Conservation (phyloP, 1,284 basidiomycete genomes). For the Heterobasidion irregulare region DNA sequence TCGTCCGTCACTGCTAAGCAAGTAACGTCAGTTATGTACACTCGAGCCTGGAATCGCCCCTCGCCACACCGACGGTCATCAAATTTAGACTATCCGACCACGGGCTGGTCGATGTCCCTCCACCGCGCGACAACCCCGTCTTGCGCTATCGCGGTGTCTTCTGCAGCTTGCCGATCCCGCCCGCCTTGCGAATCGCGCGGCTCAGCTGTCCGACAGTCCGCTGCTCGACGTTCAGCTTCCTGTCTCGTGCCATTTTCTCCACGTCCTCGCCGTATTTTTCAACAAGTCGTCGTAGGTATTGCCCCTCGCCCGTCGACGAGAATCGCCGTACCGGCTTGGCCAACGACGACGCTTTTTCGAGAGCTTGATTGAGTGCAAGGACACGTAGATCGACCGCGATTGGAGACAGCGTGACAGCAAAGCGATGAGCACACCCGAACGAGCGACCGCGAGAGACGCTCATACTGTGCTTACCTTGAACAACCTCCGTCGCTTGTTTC, state of each 20-base stretch:
- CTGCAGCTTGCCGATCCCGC: conserved; percentile 23
- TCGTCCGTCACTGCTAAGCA: background rate
- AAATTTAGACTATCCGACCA: conserved; percentile 8
- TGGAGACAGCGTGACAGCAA: conserved; percentile 3
- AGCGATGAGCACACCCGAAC: conserved; percentile 5
- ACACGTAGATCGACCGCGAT: background rate
- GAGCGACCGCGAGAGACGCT: too few species aligned
- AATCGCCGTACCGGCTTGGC: conserved; percentile 47
- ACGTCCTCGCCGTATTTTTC: conserved; percentile 68
- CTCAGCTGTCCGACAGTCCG: conserved; percentile 80
- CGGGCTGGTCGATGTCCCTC: too few species aligned
- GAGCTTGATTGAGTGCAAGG: conserved; percentile 16
- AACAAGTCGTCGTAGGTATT: conserved; percentile 65
- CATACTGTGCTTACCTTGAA: conserved; percentile 21
- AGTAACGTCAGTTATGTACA: background rate
- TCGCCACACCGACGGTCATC: background rate
- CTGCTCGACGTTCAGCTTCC: conserved; percentile 78
- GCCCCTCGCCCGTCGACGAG: conserved; percentile 62
- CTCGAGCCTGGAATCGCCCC: background rate
- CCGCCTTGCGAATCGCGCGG: conserved; percentile 49
- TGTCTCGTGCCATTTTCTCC: conserved; percentile 74
- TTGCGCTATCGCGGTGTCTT: background rate
- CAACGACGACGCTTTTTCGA: conserved; percentile 37
- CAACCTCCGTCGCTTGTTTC: conserved; percentile 18
- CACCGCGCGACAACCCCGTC: too few species aligned